A percentile compares a stretch with the other conserved stretches of the same genome.
phyloP scores from a whole-genome alignment of 192 early-diverging fungal genomes.

The Jimgerdemannia lactiflua region DNA sequence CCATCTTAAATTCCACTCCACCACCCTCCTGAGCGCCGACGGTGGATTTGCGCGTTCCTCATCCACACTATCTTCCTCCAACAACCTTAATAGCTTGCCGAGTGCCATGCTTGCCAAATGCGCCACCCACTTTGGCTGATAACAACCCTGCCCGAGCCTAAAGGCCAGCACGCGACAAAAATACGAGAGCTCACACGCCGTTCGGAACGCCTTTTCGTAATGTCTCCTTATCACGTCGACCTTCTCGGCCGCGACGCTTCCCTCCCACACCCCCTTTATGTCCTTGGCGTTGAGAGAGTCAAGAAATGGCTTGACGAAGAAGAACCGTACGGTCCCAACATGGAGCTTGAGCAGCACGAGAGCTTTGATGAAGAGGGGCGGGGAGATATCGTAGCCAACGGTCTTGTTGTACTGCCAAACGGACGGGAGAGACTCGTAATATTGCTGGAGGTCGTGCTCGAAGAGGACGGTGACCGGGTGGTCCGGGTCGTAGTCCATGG shows the following conservation, averaged over 20 bases:
- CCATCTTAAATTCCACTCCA: not conserved
- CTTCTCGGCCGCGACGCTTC: not conserved
- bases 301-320: not conserved
- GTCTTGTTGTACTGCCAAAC: not conserved
- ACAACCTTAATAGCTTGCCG: not conserved
- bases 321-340: not conserved
- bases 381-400: not conserved
- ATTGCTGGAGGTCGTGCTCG: not conserved
- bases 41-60: not conserved
- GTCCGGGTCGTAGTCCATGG: not conserved
- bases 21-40: not conserved
- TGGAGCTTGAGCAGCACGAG: not conserved
- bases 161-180: not conserved
- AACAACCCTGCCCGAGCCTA: not conserved
- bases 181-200: not conserved
- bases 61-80: not conserved
- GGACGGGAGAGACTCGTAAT: not conserved
- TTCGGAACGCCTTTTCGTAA: not conserved
- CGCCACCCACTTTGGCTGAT: not conserved
- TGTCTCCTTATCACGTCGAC: not conserved
- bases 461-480: not conserved
- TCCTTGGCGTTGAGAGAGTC: not conserved
- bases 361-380: not conserved
- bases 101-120: not conserved
- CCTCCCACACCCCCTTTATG: not conserved